Base-by-base conservation (phyloP, 1,139 yeast genomes). In the Sugiyamaella sp. region DNA sequence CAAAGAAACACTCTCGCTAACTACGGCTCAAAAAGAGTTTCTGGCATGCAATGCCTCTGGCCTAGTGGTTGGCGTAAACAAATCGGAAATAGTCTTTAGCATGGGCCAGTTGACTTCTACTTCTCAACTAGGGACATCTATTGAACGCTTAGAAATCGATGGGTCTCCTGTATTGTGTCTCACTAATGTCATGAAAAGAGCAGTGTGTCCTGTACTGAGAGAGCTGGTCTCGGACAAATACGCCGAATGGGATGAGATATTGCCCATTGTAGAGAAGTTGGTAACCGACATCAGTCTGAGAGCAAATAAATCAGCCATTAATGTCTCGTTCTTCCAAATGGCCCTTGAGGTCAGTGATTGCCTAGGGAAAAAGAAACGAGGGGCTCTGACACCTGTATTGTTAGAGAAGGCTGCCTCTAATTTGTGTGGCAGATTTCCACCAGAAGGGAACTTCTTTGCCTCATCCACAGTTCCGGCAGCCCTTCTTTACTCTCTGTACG, bases 261-360 rank as follows among this genome's bases (percentile, higher is more conserved):
- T 42, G 8, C 50, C 38, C 2, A 32, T 48, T 19, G 20, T 38
- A 3, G 35, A 32, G 35, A 21, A 37, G 38, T 37, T 35, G 12
- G n/a, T 43, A 5, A 35, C 40, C 4, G 35, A 32, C 8, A n/a
- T 46, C 27, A 35, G 21, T 27, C 14, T 22, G 24, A 14, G 38
- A 21, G 42, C 52, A 4, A 38, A 53, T 3, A 50, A 49, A 9
- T 46, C 46, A 2, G 52, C 67, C 4, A 51, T 57, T 1, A 63
- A 60, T 39, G 51, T 64, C 9, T 60, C 68, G 2, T 56, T 64
- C 20, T 62, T 60, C 48, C 65, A 60, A 32, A 57, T 64, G 3
- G 65, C 52, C 58, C 32, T 51, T 55, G 41, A 52, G 55, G 38
- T 57, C 57, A 14, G 51, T 47, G 27, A 40, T 51, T 29, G 53